Conservation (phyloP, 768 basidiomycete species). For the Serendipita vermifera region DNA sequence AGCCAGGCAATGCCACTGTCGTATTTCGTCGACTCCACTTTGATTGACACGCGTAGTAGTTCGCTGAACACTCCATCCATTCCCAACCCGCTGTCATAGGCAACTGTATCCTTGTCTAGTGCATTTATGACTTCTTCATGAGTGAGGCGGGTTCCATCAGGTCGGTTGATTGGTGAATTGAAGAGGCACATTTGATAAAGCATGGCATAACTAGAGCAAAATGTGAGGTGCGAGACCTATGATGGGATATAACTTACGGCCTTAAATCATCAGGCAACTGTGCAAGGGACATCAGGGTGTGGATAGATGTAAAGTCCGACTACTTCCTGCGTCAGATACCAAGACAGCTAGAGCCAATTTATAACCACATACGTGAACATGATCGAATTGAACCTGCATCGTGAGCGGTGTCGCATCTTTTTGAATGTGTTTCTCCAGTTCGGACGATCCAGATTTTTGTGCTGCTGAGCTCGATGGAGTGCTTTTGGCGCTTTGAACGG, state of each 20-base stretch:
- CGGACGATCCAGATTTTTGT: conserved; percentile 22
- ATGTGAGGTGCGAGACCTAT: neutral
- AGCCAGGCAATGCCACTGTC: conserved; percentile 77
- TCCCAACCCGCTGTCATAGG: conserved; percentile 64
- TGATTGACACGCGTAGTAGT: conserved; percentile 58
- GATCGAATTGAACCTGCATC: conserved; percentile 89
- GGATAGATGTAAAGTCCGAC: conserved; percentile 86
- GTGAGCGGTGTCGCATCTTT: conserved; percentile 56
- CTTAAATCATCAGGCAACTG: conserved; percentile 60
- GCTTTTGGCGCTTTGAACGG: conserved; percentile 55
- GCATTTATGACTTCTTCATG: conserved; percentile 88
- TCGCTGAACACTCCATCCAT: conserved; percentile 57
- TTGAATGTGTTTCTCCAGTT: conserved; percentile 50
- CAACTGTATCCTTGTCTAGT: conserved; percentile 83
- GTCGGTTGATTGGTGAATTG: conserved; percentile 64
- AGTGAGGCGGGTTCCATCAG: conserved; percentile 51
- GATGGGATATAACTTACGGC: conserved; percentile 43
- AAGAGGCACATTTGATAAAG: conserved; percentile 79
- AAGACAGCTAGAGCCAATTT: neutral
- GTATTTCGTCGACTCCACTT: conserved; percentile 72
- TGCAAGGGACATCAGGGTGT: conserved; percentile 64
- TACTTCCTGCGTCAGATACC: conserved; percentile 22
- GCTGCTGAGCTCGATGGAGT: conserved; percentile 27
- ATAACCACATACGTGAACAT: conserved; percentile 54
- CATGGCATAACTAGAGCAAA: conserved; percentile 47